A percentile compares a stretch with the other conserved stretches of the same genome.
Evolutionary conservation across 2,329 filamentous ascomycete genomes (phyloP).

Genomic region (Leptosphaerulina australis): DNA sequence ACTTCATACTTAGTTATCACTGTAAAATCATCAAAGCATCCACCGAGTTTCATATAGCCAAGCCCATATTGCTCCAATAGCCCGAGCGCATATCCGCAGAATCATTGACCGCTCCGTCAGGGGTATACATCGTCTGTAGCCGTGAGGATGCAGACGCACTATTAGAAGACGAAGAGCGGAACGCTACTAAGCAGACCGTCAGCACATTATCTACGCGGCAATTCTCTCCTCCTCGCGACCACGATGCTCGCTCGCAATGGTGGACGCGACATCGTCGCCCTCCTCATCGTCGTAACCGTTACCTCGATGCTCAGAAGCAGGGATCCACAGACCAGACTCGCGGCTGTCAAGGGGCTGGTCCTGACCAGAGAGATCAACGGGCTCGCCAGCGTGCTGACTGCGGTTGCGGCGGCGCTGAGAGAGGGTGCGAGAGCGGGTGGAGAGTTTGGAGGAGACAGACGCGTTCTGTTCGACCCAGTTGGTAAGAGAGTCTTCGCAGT

Average conservation of each 20-base stretch:
- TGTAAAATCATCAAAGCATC: constrained; percentile 14
- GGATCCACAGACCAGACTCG: constrained; percentile 81
- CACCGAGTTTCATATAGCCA: constrained; percentile 8
- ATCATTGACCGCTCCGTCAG: constrained; percentile 30
- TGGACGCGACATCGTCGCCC: constrained; percentile 60
- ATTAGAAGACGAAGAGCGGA: constrained; percentile 31
- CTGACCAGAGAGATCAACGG: constrained; percentile 81
- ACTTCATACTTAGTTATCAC: constrained; percentile 1
- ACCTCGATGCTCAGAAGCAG: constrained; percentile 69
- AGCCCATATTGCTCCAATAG: constrained; percentile 6
- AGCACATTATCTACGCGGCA: constrained; percentile 37
- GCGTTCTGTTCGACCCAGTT: constrained; percentile 96
- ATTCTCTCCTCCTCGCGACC: constrained; percentile 57
- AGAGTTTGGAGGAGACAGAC: constrained; percentile 84
- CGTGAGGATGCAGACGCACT: constrained; percentile 31
- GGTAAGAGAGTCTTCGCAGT: constrained; percentile 95
- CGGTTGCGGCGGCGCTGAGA: constrained; percentile 75
- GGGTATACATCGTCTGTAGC: constrained; percentile 44
- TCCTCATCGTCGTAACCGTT: constrained; percentile 70
- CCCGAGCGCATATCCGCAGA: constrained; percentile 4
- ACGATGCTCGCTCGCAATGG: constrained; percentile 50
- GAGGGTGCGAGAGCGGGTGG: constrained; percentile 82
- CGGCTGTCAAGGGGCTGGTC: constrained; percentile 75
- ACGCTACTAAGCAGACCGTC: constrained; percentile 25
- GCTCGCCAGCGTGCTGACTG: constrained; percentile 70